These are phyloP conservation scores for Aspergillus bridgeri DNA, from an alignment of 495 filamentous ascomycete genomes.

Conservation along the genomic window DNA sequence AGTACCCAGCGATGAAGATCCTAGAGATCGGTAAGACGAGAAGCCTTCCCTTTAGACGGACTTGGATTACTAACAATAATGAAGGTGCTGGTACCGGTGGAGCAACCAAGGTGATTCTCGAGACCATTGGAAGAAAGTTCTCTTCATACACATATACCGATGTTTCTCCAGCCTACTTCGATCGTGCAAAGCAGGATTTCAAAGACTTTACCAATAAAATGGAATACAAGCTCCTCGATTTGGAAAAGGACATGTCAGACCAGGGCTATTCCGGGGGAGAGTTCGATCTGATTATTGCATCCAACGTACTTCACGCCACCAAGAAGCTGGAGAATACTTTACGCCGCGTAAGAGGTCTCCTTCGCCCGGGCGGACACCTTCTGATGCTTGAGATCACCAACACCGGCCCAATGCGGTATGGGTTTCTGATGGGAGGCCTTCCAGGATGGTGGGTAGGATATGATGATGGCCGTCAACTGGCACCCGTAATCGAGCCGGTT, in stretches of 20 bases:
- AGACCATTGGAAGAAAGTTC: background rate
- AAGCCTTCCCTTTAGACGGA: background rate
- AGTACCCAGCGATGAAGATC: background rate
- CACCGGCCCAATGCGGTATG: slow-evolving; percentile 23
- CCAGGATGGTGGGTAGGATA: background rate
- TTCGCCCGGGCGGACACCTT: background rate
- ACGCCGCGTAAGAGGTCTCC: background rate
- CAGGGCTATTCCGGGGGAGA: slow-evolving; percentile 34
- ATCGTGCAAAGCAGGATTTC: background rate
- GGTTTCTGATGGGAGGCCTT: slow-evolving; percentile 11
- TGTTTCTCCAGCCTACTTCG: background rate
- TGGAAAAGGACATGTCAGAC: slow-evolving; percentile 22
- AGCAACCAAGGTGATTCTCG: background rate
- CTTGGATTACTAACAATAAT: background rate
- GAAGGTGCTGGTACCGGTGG: background rate
- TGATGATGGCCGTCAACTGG: background rate
- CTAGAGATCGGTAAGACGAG: background rate
- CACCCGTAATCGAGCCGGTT: background rate
- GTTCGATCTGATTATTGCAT: slow-evolving; percentile 39
- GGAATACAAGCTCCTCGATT: slow-evolving; percentile 41
- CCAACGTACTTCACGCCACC: slow-evolving; percentile 10
- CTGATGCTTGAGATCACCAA: slow-evolving; percentile 41
- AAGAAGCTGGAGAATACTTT: slow-evolving; percentile 21
- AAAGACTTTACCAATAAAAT: slow-evolving; percentile 19
- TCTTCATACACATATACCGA: background rate